Conservation (phyloP, 768 basidiomycete genomes). For the Pisolithus sp. region DNA sequence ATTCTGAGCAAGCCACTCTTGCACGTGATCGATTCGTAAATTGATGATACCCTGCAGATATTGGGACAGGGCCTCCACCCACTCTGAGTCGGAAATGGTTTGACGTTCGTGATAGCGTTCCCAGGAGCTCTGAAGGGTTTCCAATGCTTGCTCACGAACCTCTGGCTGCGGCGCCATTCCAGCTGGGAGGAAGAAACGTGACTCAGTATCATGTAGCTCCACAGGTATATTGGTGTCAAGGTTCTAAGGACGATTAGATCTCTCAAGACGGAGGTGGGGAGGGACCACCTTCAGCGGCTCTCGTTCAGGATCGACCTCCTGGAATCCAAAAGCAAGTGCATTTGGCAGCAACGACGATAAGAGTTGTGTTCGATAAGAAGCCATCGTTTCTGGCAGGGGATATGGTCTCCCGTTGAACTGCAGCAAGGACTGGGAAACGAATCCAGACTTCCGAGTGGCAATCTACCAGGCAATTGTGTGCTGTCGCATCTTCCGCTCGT, state of each 20-base stretch:
- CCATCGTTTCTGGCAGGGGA: constrained; percentile 29
- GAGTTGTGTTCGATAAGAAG: constrained; percentile 35
- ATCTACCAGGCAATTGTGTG: constrained; percentile 43
- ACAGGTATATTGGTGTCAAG: constrained; percentile 38
- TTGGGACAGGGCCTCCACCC: constrained; percentile 28
- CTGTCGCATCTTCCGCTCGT: constrained; percentile 12
- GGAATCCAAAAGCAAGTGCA: constrained; percentile 38
- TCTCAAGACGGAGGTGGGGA: background rate
- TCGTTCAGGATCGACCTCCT: constrained; percentile 33
- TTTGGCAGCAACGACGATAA: constrained; percentile 33
- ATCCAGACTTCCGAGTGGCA: constrained; percentile 49
- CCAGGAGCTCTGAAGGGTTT: constrained; percentile 22
- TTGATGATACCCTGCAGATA: constrained; percentile 31
- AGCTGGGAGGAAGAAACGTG: constrained; percentile 24
- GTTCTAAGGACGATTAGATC: constrained; percentile 29
- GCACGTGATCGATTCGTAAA: constrained; percentile 20
- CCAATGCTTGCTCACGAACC: background rate
- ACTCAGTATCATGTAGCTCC: constrained; percentile 25
- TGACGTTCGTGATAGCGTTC: constrained; percentile 19
- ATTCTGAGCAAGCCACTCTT: constrained; percentile 41
- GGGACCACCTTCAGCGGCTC: constrained; percentile 40
- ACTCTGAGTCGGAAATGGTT: constrained; percentile 28
- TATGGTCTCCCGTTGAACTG: constrained; percentile 36
- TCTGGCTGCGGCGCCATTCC: background rate
- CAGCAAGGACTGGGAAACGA: constrained; percentile 47